Evolutionary conservation across 2,329 filamentous ascomycete genomes (phyloP), one percentile per base, ranked within the genome.

Genomic region (Fusarium cicatricum): DNA sequence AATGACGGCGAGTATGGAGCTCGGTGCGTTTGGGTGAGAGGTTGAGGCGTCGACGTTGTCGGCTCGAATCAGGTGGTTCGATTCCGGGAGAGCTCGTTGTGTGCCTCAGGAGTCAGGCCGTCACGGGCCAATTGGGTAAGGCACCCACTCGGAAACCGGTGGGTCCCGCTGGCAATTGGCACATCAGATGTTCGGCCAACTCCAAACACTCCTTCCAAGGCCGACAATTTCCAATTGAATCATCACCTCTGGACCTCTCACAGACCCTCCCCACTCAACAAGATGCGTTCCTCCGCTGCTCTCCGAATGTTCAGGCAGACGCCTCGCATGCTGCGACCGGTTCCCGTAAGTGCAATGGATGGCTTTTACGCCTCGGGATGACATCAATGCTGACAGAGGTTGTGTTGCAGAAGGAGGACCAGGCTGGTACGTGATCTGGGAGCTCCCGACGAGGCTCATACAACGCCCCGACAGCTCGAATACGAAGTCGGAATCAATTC

Each of bases 251-350:
- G 63, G 70, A 64, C 67, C 38, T 65, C 58, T 33, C 45, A 51
- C 43, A 68, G 67, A 67, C 53, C 60, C 66, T 70, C 67, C 64
- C 69, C 69, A 66, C 66, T 68, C 68, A 67, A 62, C 80, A 83
- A 76, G 57, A 90, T 90, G 88, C 85, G 83, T 75, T 79, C 87
- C 72, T 86, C 88, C 71, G 81, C 82, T 70, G 79, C 83, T 73
- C 77, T 91, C 72, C 82, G 84, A 72, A 88, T 89, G 84, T 84
- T 87, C 75, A 85, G 82, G 76, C 85, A 85, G 66, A 86, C 86
- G 65, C 78, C 78, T 75, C 84, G 85, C 78, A 83, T 88, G 84
- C 84, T 89, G 83, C 80, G 81, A 75, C 86, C 90, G 67, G 77
- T 91, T 72, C 90, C 90, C 70, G 91, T 94, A 81, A 81, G 75